Evolutionary conservation across 2,329 filamentous ascomycete genomes (phyloP), one percentile per base, ranked within the genome.

Genomic region (Hymenoscyphus scutula): DNA sequence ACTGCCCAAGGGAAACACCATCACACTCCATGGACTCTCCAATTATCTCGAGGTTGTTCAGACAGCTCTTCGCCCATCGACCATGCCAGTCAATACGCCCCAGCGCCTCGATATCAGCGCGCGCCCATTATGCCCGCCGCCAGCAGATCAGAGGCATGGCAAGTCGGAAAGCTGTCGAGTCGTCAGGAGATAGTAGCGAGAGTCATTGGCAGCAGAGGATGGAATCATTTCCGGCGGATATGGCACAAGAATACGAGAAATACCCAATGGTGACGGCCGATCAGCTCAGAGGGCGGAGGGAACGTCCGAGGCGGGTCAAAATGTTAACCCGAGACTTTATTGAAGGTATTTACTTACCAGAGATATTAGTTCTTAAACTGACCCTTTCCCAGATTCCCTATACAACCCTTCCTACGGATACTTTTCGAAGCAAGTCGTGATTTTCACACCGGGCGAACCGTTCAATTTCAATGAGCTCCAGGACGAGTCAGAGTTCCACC

Each of bases 241-340:
- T 91, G 76, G 82, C 84, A 2, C 86, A 91, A 55, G 93, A 98
- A 76, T 93, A 93, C 75, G 83, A 86, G 65, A 82, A 85, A 71
- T 97, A 91, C 73, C 93, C 95, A 0, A 86, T 89, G 74, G 89
- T 99, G 56, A 96, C 92, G 8, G 85, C 92, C n/a, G 83, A 89
- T 67, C 88, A 92, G 65, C 79, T 99, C 68, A 87, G 89, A 69
- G 80, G 77, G 68, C 83, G 90, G 60, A 87, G 80, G 59, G 89
- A 96, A 74, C 82, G 95, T 72, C 95, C 95, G 53, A 85, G 85
- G 73, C 84, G 90, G 75, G 93, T 97, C 69, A 97, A 97, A 84
- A 99, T 99, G 95, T 79, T 97, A 73, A 90, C 96, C 74, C 85
- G 96, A 68, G 96, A 99, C 81, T 99, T 99, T 74, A 95, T 99